phyloP scores from a whole-genome alignment of 768 basidiomycete genomes.

The Russula griseocarnosa region DNA sequence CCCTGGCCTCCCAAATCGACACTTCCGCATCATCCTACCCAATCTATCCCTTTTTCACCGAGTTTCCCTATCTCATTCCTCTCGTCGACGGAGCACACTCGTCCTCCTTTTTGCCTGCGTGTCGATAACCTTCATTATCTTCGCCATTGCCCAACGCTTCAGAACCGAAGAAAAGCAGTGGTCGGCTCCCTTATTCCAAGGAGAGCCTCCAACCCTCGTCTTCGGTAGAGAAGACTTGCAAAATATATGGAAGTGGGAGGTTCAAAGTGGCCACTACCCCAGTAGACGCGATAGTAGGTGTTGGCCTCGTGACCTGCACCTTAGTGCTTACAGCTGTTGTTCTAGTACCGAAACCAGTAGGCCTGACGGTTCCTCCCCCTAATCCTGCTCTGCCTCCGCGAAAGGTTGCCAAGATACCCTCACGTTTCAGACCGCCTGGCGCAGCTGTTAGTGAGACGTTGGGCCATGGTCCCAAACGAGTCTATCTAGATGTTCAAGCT shows the following conservation, averaged over 20 bases:
- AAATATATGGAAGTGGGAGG: constrained; percentile 94
- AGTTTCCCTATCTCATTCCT: constrained; percentile 52
- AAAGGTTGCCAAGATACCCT: constrained; percentile 44
- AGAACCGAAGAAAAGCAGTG: constrained; percentile 59
- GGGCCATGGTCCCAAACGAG: constrained; percentile 73
- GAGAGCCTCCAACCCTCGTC: constrained; percentile 67
- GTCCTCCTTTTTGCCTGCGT: constrained; percentile 48
- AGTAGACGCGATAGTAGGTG: constrained; percentile 70
- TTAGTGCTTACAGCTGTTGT: constrained; percentile 15
- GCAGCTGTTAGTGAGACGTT: constrained; percentile 53
- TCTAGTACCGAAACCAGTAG: constrained; percentile 68
- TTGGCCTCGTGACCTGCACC: constrained; percentile 9
- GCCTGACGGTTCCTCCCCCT: constrained; percentile 49
- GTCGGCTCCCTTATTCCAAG: constrained; percentile 48
- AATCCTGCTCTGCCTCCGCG: constrained; percentile 75
- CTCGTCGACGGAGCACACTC: constrained; percentile 53
- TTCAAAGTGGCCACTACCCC: constrained; percentile 90
- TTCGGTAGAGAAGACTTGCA: constrained; percentile 76
- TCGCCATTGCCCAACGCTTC: constrained; percentile 59
- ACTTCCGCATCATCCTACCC: constrained; percentile 54
- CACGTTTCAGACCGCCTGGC: constrained; percentile 46
- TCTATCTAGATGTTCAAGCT: constrained; percentile 69
- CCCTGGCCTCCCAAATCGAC: constrained; percentile 54
- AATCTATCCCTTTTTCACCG: constrained; percentile 61
- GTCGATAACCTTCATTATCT: constrained; percentile 48